A percentile compares a stretch with the other conserved stretches of the same genome.
These are phyloP conservation scores for Boletus vermiculosoides DNA, from an alignment of 768 basidiomycete species.

Conservation along the genomic window DNA sequence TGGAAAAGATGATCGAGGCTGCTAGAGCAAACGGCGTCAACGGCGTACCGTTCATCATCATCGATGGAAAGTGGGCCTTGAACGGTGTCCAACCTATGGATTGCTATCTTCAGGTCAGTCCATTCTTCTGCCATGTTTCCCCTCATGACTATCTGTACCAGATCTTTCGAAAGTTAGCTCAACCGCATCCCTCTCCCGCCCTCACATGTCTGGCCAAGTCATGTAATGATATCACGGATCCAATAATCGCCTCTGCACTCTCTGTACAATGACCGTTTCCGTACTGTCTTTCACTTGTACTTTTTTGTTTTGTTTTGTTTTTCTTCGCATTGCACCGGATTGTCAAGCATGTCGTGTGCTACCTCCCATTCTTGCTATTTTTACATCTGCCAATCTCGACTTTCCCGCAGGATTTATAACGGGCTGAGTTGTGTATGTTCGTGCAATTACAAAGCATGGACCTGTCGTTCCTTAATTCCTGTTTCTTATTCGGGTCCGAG, in stretches of 20 bases:
- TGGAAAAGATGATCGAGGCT: slow-evolving; percentile 39
- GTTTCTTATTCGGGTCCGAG: slow-evolving; percentile 7
- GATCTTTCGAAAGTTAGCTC: slow-evolving; percentile 35
- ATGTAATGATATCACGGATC: slow-evolving; percentile 24
- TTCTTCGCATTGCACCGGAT: slow-evolving; percentile 15
- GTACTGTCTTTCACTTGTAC: not conserved
- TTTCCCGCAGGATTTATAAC: slow-evolving; percentile 21
- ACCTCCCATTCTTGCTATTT: slow-evolving; percentile 8
- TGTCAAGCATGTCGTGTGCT: slow-evolving; percentile 13
- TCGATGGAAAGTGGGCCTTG: slow-evolving; percentile 45
- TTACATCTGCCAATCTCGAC: slow-evolving; percentile 12
- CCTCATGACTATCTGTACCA: slow-evolving; percentile 2
- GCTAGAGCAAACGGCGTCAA: slow-evolving; percentile 45
- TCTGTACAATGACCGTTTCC: slow-evolving; percentile 22
- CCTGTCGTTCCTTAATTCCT: slow-evolving; percentile 14
- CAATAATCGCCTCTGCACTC: slow-evolving; percentile 17
- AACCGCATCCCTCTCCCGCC: slow-evolving; percentile 8
- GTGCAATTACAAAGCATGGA: slow-evolving; percentile 13
- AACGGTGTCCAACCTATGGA: slow-evolving; percentile 45
- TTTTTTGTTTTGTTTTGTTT: not conserved
- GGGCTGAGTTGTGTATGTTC: slow-evolving; percentile 12
- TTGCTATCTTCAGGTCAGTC: slow-evolving; percentile 38
- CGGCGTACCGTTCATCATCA: slow-evolving; percentile 53
- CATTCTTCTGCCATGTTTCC: not conserved
- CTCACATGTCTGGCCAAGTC: slow-evolving; percentile 6